phyloP scores from a whole-genome alignment of 139 green algal species.

The Eudorina sp. region DNA sequence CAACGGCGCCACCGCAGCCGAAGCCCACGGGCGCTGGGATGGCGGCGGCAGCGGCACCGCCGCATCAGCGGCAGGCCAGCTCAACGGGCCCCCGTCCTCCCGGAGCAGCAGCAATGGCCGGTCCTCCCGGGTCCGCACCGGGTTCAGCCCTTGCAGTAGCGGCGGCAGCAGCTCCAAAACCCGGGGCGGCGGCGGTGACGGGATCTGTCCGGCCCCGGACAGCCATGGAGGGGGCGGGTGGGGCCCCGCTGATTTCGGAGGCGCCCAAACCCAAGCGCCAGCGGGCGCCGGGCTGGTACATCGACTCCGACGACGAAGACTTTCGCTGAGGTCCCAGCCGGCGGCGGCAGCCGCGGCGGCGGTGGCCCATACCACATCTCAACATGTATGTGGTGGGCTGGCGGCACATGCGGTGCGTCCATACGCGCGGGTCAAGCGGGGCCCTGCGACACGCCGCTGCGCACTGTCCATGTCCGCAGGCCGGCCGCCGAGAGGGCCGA shows the following conservation, averaged over 20 bases:
- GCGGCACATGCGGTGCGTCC: no score
- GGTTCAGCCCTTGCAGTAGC: no score
- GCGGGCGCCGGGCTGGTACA: constrained; percentile 20
- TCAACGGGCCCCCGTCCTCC: not conserved
- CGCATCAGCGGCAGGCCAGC: not conserved
- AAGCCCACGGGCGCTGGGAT: not conserved
- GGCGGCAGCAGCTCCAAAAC: not conserved
- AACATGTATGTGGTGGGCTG: no score
- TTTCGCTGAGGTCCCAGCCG: no score
- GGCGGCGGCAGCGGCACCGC: not conserved
- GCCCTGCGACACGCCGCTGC: no score
- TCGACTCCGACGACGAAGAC: constrained; percentile 31
- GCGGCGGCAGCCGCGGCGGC: no score
- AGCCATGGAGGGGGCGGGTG: not conserved
- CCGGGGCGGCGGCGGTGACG: not conserved
- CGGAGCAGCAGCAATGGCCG: no score
- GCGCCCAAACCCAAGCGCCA: constrained; percentile 17
- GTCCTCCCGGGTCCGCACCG: no score
- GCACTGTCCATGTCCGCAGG: no score
- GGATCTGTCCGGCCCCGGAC: not conserved
- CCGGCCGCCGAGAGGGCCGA: no score
- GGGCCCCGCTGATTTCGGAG: not conserved
- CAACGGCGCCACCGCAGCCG: not conserved
- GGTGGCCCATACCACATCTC: no score
- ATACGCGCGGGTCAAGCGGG: no score